These are phyloP conservation scores for Mycena indigotica DNA, from an alignment of 768 basidiomycete species.

Conservation along the genomic window DNA sequence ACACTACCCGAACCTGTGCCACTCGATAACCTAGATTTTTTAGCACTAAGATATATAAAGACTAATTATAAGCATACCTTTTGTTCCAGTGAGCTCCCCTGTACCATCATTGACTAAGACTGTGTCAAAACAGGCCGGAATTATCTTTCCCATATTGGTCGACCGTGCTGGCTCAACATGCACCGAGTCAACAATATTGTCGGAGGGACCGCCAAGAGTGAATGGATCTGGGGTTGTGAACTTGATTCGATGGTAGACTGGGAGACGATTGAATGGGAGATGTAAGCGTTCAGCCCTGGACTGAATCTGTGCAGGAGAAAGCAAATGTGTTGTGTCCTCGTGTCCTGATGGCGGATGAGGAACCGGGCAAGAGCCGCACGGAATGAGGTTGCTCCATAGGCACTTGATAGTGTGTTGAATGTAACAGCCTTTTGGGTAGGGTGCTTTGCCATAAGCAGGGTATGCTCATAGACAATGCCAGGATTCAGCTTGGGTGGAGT, in stretches of 20 bases:
- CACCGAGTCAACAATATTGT: slow-evolving; percentile 29
- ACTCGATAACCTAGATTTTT: not conserved
- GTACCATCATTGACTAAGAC: slow-evolving; percentile 25
- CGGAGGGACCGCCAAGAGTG: slow-evolving; percentile 20
- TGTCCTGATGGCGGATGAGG: slow-evolving; percentile 24
- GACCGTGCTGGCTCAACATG: slow-evolving; percentile 30
- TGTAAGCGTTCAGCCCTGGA: slow-evolving; percentile 25
- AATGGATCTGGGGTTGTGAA: slow-evolving; percentile 23
- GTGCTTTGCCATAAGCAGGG: slow-evolving; percentile 28
- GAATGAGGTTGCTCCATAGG: slow-evolving; percentile 34
- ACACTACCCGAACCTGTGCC: slow-evolving; percentile 23
- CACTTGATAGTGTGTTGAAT: slow-evolving; percentile 17
- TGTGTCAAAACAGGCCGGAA: slow-evolving; percentile 33
- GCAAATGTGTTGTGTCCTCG: no score
- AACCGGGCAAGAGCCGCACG: slow-evolving; percentile 30
- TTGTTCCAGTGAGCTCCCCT: slow-evolving; percentile 8
- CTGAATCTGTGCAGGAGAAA: slow-evolving; percentile 22
- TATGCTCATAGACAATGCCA: slow-evolving; percentile 11
- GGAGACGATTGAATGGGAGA: slow-evolving; percentile 17
- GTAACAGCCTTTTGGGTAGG: slow-evolving; percentile 27
- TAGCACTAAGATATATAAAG: not conserved
- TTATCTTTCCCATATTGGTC: slow-evolving; percentile 12
- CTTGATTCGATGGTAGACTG: slow-evolving; percentile 39
- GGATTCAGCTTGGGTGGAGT: slow-evolving; percentile 8
- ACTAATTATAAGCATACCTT: slow-evolving; percentile 21